Evolutionary conservation across 805 yeast species (phyloP).

Genomic region (Myxozyma lipomycoides): DNA sequence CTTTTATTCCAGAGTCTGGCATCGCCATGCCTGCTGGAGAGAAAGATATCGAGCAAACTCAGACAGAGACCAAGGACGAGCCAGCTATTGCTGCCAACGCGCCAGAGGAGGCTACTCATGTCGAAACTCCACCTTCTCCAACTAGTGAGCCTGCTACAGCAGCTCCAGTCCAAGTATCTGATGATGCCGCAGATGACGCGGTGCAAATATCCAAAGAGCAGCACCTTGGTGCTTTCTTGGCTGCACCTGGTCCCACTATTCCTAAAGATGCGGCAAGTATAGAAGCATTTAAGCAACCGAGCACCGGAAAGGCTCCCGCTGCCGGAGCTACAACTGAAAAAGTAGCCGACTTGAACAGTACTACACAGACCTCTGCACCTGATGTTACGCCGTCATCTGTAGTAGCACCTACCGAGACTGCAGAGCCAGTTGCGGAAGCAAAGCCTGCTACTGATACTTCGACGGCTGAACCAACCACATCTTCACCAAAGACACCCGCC

Average conservation of each 20-base stretch:
- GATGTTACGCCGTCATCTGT: too few relatives aligned
- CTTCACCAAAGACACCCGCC: conserved; percentile 1
- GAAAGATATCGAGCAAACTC: background rate
- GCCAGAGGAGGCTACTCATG: conserved; percentile 4
- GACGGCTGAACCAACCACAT: too few relatives aligned
- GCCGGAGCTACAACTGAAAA: background rate
- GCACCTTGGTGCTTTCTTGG: conserved; percentile 14
- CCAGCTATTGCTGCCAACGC: conserved; percentile 1
- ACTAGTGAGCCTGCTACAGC: conserved; percentile 2
- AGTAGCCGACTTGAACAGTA: too few relatives aligned
- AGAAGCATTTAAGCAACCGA: conserved; percentile 53
- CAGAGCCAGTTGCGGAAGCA: too few relatives aligned
- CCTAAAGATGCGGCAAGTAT: conserved; percentile 63
- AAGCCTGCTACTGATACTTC: conserved; percentile 1
- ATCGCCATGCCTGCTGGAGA: conserved; percentile 22
- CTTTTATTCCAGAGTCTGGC: conserved; percentile 41
- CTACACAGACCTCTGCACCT: too few relatives aligned
- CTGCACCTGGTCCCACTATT: conserved; percentile 63
- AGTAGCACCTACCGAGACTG: too few relatives aligned
- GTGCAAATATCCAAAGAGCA: conserved; percentile 5
- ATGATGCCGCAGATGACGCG: background rate
- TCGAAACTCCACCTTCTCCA: background rate
- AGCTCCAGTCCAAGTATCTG: background rate
- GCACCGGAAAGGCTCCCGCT: background rate
- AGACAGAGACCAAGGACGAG: background rate